These are phyloP conservation scores for Platanus orientalis DNA, from an alignment of 164 flowering plant genomes.

Conservation along the genomic window DNA sequence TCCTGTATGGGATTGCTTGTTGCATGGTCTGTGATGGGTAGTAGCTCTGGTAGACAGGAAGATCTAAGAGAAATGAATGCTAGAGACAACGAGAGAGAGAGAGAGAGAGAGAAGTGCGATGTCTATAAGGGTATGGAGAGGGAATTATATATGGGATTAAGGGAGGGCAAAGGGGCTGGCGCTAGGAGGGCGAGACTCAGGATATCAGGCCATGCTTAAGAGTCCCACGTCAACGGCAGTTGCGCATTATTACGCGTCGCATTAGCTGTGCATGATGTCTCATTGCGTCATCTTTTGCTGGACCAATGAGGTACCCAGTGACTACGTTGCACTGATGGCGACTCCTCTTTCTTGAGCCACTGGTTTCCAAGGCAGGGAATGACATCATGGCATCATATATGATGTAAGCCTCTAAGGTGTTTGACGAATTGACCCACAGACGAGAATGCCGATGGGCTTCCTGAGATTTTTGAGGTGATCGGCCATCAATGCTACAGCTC, in stretches of 20 bases:
- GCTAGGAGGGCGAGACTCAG: constrained; percentile 2
- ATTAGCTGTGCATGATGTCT: constrained; percentile 8
- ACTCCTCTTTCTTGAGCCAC: too few relatives aligned
- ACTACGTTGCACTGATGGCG: too few relatives aligned
- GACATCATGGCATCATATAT: too few relatives aligned
- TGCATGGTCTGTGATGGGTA: constrained; percentile 27
- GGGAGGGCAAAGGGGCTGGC: too few relatives aligned
- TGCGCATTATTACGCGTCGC: constrained; percentile 19
- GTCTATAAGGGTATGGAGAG: not conserved
- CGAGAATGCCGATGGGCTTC: too few relatives aligned
- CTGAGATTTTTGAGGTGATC: too few relatives aligned
- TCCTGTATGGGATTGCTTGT: constrained; percentile 51
- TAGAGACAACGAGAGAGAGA: not conserved
- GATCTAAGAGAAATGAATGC: not conserved
- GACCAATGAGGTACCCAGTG: too few relatives aligned
- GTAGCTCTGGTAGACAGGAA: not conserved
- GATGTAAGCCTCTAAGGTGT: too few relatives aligned
- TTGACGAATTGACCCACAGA: too few relatives aligned
- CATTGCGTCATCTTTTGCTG: not conserved
- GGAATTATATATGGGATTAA: not conserved
- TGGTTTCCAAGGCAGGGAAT: too few relatives aligned
- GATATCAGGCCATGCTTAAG: too few relatives aligned
- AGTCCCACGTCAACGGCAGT: constrained; percentile 22
- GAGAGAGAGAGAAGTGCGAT: constrained; percentile 12
- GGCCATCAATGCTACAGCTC: too few relatives aligned